Conservation (phyloP, 805 yeast genomes). For the Brettanomyces naardenensis region DNA sequence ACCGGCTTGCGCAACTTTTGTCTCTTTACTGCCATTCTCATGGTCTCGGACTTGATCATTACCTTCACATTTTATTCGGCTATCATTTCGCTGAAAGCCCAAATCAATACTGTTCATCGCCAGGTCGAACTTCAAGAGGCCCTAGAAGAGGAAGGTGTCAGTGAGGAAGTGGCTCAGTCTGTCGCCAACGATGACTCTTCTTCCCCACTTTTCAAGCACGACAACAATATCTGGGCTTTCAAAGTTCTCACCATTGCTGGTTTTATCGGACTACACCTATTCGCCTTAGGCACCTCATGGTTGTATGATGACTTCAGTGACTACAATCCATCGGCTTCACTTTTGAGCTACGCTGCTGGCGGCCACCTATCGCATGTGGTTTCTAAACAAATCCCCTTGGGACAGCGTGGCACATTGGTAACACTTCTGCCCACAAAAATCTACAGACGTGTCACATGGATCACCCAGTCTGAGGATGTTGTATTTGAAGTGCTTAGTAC, state of each 20-base stretch:
- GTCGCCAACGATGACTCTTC: constrained; percentile 39
- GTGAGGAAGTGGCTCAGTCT: constrained; percentile 62
- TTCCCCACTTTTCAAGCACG: constrained; percentile 25
- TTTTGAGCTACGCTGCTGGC: constrained; percentile 16
- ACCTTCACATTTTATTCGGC: constrained; percentile 80
- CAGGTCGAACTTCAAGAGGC: constrained; percentile 70
- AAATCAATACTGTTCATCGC: constrained; percentile 78
- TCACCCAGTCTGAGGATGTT: constrained; percentile 56
- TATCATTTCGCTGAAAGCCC: constrained; percentile 77
- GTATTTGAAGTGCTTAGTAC: constrained; percentile 42
- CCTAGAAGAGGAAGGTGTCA: constrained; percentile 88
- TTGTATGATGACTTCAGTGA: constrained; percentile 40
- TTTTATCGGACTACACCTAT: constrained; percentile 56
- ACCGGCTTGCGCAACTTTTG: constrained; percentile 77
- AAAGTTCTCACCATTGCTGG: constrained; percentile 53
- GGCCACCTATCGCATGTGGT: constrained; percentile 31
- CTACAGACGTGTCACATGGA: constrained; percentile 48
- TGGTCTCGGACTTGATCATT: constrained; percentile 63
- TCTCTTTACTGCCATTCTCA: constrained; percentile 59
- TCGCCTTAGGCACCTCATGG: constrained; percentile 69
- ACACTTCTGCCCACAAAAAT: constrained; percentile 50
- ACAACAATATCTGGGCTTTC: constrained; percentile 41
- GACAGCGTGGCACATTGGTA: constrained; percentile 38
- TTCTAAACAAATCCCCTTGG: constrained; percentile 36
- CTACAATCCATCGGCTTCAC: constrained; percentile 12